These are phyloP conservation scores for Coemansia umbellata DNA, from an alignment of 192 early-diverging fungal species.

Conservation along the genomic window DNA sequence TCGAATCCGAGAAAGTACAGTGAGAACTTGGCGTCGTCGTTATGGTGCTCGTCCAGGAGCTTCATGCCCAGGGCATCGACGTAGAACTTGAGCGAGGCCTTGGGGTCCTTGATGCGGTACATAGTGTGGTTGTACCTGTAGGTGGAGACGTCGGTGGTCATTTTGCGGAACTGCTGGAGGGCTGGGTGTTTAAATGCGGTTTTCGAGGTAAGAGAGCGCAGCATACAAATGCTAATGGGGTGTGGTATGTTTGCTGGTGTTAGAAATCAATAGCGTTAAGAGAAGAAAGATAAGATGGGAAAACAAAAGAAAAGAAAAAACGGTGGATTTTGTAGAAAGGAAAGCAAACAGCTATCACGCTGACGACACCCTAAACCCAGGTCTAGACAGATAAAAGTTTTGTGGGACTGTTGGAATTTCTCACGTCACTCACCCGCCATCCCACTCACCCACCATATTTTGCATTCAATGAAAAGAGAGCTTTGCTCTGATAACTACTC, in stretches of 20 bases:
- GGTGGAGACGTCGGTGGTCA: slow-evolving; percentile 43
- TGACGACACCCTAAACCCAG: neutral
- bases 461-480: too few species aligned
- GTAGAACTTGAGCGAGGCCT: slow-evolving; percentile 73
- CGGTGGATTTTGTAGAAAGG: neutral
- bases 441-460: too few species aligned
- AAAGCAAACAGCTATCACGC: neutral
- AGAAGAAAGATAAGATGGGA: neutral
- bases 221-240: too few species aligned
- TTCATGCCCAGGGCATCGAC: slow-evolving; percentile 73
- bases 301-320: neutral
- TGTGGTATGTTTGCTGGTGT: neutral
- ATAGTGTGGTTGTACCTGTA: slow-evolving; percentile 78
- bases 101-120: slow-evolving; percentile 80
- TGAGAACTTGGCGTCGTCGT: slow-evolving; percentile 50
- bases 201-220: neutral
- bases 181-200: neutral
- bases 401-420: too few species aligned
- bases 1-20: slow-evolving; percentile 76
- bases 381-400: too few species aligned
- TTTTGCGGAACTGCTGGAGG: slow-evolving; percentile 21
- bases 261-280: neutral
- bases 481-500: too few species aligned
- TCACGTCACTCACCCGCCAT: too few species aligned
- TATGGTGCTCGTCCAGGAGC: slow-evolving; percentile 38